A percentile compares a stretch with the other conserved stretches of the same genome.
These are phyloP conservation scores for Paramecium octaurelia DNA, from an alignment of 73 alveolate species.

Conservation along the genomic window DNA sequence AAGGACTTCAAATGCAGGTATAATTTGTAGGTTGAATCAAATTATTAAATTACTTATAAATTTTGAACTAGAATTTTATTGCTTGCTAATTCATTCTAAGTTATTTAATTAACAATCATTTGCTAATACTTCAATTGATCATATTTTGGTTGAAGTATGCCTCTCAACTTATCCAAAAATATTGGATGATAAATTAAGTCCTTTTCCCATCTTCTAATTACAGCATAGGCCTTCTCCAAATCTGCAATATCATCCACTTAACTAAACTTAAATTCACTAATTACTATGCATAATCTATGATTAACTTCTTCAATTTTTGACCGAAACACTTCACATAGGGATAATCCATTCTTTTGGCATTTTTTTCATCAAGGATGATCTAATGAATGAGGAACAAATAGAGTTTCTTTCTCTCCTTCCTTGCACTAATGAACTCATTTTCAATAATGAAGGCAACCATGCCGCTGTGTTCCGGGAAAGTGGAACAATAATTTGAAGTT, in stretches of 20 bases:
- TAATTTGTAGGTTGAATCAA: not conserved
- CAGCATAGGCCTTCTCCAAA: not conserved
- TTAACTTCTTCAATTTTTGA: not conserved
- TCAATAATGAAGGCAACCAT: not conserved
- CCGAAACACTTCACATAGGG: conserved; percentile 37
- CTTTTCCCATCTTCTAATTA: conserved; percentile 33
- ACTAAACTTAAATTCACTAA: not conserved
- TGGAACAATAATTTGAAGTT: conserved; percentile 30
- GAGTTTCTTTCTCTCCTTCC: conserved; percentile 30
- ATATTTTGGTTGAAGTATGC: conserved; percentile 21
- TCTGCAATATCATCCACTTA: not conserved
- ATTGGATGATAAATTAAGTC: conserved; percentile 27
- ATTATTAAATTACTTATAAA: not conserved
- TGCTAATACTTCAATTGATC: not conserved
- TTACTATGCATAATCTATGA: not conserved
- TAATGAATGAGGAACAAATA: conserved; percentile 10
- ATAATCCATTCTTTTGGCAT: not conserved
- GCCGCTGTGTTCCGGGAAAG: not conserved
- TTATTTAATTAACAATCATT: not conserved
- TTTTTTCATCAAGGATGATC: not conserved
- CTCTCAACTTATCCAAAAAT: conserved; percentile 36
- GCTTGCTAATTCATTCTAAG: not conserved
- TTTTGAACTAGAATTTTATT: conserved; percentile 20
- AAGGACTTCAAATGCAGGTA: not conserved
- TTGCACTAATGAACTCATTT: not conserved